phyloP scores from a whole-genome alignment of 805 yeast genomes.

The Alloascoidea africana region DNA sequence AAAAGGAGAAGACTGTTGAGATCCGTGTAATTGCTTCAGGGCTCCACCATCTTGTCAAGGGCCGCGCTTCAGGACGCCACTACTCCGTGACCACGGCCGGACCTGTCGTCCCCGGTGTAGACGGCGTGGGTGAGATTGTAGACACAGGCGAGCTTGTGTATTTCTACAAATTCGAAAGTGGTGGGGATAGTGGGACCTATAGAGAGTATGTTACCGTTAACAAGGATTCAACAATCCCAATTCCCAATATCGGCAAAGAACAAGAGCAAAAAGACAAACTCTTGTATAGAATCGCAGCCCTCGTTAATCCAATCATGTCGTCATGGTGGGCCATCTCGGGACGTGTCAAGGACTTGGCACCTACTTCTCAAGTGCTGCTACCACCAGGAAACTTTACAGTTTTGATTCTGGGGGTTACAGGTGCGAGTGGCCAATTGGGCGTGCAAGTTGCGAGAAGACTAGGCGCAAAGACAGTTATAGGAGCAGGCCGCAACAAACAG shows the following conservation, averaged over 20 bases:
- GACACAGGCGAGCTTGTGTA: neutral
- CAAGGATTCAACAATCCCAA: neutral
- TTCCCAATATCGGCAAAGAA: neutral
- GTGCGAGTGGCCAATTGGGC: neutral
- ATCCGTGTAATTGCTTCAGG: neutral
- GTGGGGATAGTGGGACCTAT: neutral
- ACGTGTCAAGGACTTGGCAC: neutral
- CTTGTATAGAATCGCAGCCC: too few species aligned
- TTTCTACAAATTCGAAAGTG: neutral
- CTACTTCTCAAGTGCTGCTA: too few species aligned
- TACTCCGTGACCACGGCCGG: neutral
- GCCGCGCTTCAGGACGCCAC: neutral
- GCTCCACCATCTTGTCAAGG: slow-evolving; percentile 1
- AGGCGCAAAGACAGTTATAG: neutral
- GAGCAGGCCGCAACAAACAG: neutral
- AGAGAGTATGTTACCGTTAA: neutral
- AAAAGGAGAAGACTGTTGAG: too few species aligned
- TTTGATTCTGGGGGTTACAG: neutral
- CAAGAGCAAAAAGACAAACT: neutral
- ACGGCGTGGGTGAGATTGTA: neutral
- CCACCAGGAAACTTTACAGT: slow-evolving; percentile 1
- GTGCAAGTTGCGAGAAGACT: neutral
- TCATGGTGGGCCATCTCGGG: neutral
- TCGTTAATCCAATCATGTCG: neutral
- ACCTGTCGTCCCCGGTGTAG: neutral